Conservation (phyloP, 2,329 filamentous ascomycete species). For the Pyrenochaeta sp. region DNA sequence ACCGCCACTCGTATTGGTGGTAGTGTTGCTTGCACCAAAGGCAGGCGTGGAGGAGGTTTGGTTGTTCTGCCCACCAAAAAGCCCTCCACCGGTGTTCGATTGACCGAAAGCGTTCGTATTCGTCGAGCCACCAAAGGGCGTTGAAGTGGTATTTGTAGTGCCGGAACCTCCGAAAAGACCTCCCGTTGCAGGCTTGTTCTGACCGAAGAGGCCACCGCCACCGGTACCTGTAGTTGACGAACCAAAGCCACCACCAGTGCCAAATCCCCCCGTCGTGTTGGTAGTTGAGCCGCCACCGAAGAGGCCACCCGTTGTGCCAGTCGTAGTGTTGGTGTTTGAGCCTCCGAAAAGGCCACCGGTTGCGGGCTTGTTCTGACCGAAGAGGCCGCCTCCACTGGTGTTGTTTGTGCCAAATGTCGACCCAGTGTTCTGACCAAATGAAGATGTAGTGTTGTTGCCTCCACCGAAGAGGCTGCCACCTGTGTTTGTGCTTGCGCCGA, state of each 20-base stretch:
- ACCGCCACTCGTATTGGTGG: constrained; percentile 38
- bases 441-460: constrained; percentile 41
- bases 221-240: constrained; percentile 26
- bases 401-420: constrained; percentile 40
- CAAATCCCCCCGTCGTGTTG: constrained; percentile 38
- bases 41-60: constrained; percentile 35
- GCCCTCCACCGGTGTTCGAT: constrained; percentile 39
- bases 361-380: constrained; percentile 46
- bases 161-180: constrained; percentile 48
- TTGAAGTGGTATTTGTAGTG: constrained; percentile 33
- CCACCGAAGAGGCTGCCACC: constrained; percentile 57
- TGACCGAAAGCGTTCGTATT: constrained; percentile 37
- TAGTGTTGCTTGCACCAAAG: constrained; percentile 37
- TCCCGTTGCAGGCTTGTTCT: constrained; percentile 44
- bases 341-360: constrained; percentile 51
- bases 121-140: constrained; percentile 37
- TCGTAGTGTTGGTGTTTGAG: constrained; percentile 36
- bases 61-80: constrained; percentile 45
- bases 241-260: constrained; percentile 46
- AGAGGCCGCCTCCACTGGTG: constrained; percentile 42
- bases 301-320: constrained; percentile 41
- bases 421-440: constrained; percentile 47
- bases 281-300: constrained; percentile 44
- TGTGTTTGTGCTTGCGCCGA: constrained; percentile 56
- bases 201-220: constrained; percentile 60